Conservation (phyloP, 1,139 yeast species). For the Magnusiomyces fungicola region DNA sequence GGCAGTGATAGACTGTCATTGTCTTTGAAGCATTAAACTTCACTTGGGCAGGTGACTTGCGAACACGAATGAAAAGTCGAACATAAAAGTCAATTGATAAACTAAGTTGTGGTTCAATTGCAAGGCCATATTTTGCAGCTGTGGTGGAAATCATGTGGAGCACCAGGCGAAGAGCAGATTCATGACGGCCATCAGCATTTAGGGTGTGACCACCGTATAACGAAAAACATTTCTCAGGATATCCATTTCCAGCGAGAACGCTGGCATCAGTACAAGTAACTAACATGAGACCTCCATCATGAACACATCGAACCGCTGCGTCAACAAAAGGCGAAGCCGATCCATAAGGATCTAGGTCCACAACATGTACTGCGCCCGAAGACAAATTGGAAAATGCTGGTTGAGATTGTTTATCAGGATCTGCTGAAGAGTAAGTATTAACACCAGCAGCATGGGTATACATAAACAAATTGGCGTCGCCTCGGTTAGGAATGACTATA, state of each 20-base stretch:
- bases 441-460: conserved; percentile 30
- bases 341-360: conserved; percentile 96
- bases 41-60: conserved; percentile 70
- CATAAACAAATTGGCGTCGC: conserved; percentile 87
- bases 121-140: conserved; percentile 83
- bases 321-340: conserved; percentile 94
- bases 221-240: conserved; percentile 94
- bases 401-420: conserved; percentile 21
- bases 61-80: conserved; percentile 71
- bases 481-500: conserved; percentile 58
- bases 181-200: conserved; percentile 82
- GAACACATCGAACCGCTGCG: conserved; percentile 73
- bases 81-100: conserved; percentile 90
- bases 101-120: conserved; percentile 78
- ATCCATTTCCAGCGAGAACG: conserved; percentile 90
- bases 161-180: conserved; percentile 82
- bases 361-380: conserved; percentile 49
- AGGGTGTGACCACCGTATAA: conserved; percentile 88
- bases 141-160: conserved; percentile 66
- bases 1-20: conserved; percentile 75
- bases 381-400: background rate
- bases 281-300: conserved; percentile 73
- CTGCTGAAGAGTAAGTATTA: no score
- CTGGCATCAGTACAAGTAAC: conserved; percentile 97
- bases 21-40: conserved; percentile 62